Evolutionary conservation across 352 stramenopile genomes (phyloP).

Genomic region (Phytophthora vignae): DNA sequence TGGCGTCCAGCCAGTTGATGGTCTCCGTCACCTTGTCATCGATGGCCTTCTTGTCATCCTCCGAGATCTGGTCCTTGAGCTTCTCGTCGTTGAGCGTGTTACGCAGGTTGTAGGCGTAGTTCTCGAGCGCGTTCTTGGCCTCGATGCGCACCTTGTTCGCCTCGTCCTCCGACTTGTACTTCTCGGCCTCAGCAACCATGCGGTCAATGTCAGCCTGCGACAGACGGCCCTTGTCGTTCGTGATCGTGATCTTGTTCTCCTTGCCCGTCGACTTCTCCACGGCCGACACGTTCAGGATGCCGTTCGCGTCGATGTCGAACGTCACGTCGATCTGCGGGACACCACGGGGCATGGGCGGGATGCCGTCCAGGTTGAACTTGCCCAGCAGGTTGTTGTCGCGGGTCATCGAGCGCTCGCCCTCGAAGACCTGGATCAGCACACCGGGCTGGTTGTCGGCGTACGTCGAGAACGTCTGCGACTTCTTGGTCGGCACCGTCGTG

Average conservation of each 20-base stretch:
- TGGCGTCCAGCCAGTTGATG: constrained; percentile 98
- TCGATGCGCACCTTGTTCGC: constrained; percentile 97
- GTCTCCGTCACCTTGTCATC: constrained; percentile 95
- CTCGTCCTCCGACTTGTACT: constrained; percentile 98
- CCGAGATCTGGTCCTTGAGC: constrained; percentile 93
- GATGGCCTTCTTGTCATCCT: constrained; percentile 86
- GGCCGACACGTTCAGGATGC: constrained; percentile 95
- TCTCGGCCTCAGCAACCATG: constrained; percentile 98
- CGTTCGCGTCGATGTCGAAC: constrained; percentile 91
- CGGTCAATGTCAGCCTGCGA: constrained; percentile 98
- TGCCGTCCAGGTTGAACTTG: constrained; percentile 89
- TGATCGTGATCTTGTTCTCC: constrained; percentile 98
- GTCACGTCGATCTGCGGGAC: constrained; percentile 91
- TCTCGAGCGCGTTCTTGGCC: constrained; percentile 96
- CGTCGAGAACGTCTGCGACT: constrained; percentile 90
- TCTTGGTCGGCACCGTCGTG: constrained; percentile 90
- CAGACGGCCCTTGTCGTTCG: constrained; percentile 97
- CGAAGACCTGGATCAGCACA: constrained; percentile 92
- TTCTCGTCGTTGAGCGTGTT: constrained; percentile 95
- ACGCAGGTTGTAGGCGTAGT: constrained; percentile 95
- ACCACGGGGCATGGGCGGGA: constrained; percentile 90
- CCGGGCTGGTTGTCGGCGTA: constrained; percentile 89
- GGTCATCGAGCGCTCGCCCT: constrained; percentile 95
- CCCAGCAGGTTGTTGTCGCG: constrained; percentile 93
- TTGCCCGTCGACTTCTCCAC: constrained; percentile 96